Base-by-base conservation (phyloP, 495 filamentous ascomycete species). In the Aspergillus avenaceus region DNA sequence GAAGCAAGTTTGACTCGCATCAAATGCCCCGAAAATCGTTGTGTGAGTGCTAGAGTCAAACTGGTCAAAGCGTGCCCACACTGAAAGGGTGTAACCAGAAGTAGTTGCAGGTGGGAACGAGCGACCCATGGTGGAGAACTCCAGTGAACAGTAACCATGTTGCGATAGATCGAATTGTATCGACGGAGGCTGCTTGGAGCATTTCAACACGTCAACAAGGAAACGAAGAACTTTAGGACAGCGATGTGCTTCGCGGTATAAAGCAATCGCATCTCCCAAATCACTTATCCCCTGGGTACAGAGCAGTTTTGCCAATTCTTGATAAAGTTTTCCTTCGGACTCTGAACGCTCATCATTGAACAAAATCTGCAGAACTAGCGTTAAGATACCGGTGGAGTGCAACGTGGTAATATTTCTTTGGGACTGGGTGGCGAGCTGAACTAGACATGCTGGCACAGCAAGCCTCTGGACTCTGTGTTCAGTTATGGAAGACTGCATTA, bases 11-110 rank as follows among this genome's bases (percentile, higher is more conserved):
- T 98, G 93, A 14, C 81, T 89, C 0, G 85, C 75, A 70, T 98
- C 93, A 65, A 95, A 97, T 9, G 91, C 90, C 4, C 93, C 93
- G 67, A 98, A 98, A 6, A 98, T 75, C 3, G 93, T 98, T 1
- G 93, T 97, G 66, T 97, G 95, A 12, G 86, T 85, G 25, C 78
- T 82, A 1, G 77, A 62, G 63, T 98, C 93, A 68, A 93, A 97
- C 38, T 81, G 74, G 59, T 96, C 88, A 45, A 97, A 82, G 34
- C 84, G 82, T 16, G 96, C 78, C 93, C 93, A 98, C 4, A 85
- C 81, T 34, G 87, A 78, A 50, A 97, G 83, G 2, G 90, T 95
- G 69, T 96, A 98, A 13, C 93, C 93, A 21, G 82, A 80, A 13
- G 86, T 83, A 14, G 81, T 77, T 26, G 77, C 73, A 12, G 87